Evolutionary conservation across 2,329 filamentous ascomycete species (phyloP), one percentile per base, ranked within the genome.

Genomic region (Verticillium albo-atrum): DNA sequence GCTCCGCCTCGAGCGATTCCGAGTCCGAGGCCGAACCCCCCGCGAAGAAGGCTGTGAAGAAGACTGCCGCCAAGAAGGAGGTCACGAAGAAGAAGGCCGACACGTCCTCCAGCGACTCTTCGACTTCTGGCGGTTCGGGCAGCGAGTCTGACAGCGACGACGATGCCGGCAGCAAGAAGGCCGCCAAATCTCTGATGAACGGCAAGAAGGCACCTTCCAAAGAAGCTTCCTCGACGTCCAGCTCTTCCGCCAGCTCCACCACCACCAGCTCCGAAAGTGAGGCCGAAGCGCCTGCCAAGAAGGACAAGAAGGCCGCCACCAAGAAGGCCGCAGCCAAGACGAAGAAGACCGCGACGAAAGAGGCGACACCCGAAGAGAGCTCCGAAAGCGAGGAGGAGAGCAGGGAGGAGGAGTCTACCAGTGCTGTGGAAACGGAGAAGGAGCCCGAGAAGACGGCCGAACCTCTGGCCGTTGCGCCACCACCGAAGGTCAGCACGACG

Each of bases 401-500:
- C n/a, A 63, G 64, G 12, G 60, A 63, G 14, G 66, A 65, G 37
- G 55, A 58, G 32, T n/a, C 59, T 4, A 57, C 54, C 30, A 57
- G 58, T 20, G 51, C 59, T 6, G 65, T 63, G 42, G 65, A 63
- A 5, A 34, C 47, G 54, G 65, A 64, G 20, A 65, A 68, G 28
- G 58, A 65, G 12, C 63, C 63, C 12, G 61, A 65, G 50, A 65
- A 61, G 62, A 69, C 66, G 3, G 75, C 79, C 51, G 71, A 77
- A 63, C 75, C 78, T 1, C 74, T 75, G 61, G 67, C 68, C 20
- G 61, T 72, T 30, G 60, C 28, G 55, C 57, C 63, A 62, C 54
- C 64, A 74, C 74, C 58, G 66, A 70, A 60, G 9, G 54, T 58
- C 23, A 47, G 10, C 53, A 61, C 82, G 3, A 72, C 75, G 28